Conservation (phyloP, 257 asterid species). For the Penstemon barbatus region DNA sequence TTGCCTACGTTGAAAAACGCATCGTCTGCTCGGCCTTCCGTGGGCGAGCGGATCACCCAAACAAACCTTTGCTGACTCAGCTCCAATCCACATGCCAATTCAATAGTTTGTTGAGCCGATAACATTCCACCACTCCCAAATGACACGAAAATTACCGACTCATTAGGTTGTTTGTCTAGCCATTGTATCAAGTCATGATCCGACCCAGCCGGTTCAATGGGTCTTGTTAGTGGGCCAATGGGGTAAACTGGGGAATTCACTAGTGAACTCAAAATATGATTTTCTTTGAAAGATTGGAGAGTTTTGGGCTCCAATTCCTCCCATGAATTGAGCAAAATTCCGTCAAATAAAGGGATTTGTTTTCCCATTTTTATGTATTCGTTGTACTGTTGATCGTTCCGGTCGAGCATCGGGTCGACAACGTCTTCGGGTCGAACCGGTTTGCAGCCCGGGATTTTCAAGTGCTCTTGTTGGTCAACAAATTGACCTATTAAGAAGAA, state of each 20-base stretch:
- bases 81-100: conserved; percentile 70
- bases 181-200: conserved; percentile 31
- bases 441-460: conserved; percentile 65
- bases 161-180: conserved; percentile 59
- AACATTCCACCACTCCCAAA: conserved; percentile 74
- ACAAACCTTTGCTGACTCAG: conserved; percentile 52
- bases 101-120: conserved; percentile 42
- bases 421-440: conserved; percentile 67
- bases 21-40: conserved; percentile 34
- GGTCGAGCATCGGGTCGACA: conserved; percentile 64
- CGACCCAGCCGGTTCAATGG: conserved; percentile 17
- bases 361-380: conserved; percentile 38
- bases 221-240: conserved; percentile 57
- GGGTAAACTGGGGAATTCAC: conserved; percentile 51
- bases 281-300: conserved; percentile 43
- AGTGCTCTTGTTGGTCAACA: conserved; percentile 37
- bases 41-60: conserved; percentile 70
- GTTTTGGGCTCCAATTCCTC: conserved; percentile 52
- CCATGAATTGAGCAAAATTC: conserved; percentile 72
- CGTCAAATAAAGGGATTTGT: conserved; percentile 39
- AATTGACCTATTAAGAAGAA: conserved; percentile 29
- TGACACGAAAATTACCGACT: conserved; percentile 57
- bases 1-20: conserved; percentile 39
- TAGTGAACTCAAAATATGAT: conserved; percentile 28
- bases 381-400: conserved; percentile 43